Percentiles rank a stretch among this genome's conserved stretches.
Evolutionary conservation across 208 protist species (phyloP).

Genomic region (Wallacemonas sp.): DNA sequence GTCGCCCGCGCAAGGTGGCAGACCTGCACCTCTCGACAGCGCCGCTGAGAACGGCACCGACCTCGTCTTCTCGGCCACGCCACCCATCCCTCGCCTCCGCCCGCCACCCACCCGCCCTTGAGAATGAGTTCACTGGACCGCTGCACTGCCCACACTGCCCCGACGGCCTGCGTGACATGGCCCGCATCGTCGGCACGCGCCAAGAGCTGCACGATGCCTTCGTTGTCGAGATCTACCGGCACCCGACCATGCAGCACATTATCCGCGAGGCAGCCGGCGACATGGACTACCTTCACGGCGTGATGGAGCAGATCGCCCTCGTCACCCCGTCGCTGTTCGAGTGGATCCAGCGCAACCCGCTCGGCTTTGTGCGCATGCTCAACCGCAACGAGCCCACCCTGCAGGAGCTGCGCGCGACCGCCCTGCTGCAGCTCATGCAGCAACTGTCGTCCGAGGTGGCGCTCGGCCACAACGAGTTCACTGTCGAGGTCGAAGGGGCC

Average conservation of each 20-base stretch:
- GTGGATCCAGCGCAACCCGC: conserved; percentile 53
- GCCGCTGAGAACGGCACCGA: background rate
- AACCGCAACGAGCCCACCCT: conserved; percentile 5
- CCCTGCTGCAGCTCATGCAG: conserved; percentile 13
- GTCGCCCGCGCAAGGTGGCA: background rate
- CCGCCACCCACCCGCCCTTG: background rate
- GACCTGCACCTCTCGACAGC: background rate
- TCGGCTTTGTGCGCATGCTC: conserved; percentile 41
- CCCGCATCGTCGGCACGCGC: background rate
- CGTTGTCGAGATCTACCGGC: conserved; percentile 36
- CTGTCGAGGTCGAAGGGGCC: background rate
- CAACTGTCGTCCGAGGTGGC: conserved; percentile 15
- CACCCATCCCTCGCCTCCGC: background rate
- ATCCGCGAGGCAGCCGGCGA: conserved; percentile 46
- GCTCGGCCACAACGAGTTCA: background rate
- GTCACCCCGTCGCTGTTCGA: conserved; percentile 49
- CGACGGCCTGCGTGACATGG: conserved; percentile 34
- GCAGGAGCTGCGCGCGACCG: background rate
- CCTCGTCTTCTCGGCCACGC: background rate
- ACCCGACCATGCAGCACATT: conserved; percentile 63
- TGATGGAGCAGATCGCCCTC: conserved; percentile 46
- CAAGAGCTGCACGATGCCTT: conserved; percentile 28
- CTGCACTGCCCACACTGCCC: conserved; percentile 51
- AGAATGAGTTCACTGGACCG: conserved; percentile 12
- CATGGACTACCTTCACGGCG: conserved; percentile 35